Conservation (phyloP, 345 rosid species). For the Adansonia digitata region DNA sequence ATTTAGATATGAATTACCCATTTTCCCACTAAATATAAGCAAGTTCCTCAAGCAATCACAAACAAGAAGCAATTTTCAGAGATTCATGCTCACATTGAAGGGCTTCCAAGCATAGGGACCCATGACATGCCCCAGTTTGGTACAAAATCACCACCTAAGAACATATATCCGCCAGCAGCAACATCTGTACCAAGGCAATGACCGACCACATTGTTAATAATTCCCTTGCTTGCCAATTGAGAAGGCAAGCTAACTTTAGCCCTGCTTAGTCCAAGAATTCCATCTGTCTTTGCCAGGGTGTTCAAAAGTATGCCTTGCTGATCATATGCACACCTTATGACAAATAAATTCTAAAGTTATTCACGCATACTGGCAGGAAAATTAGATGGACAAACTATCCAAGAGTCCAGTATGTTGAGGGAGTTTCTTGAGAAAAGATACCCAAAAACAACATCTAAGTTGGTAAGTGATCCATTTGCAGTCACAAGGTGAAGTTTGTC, state of each 20-base stretch:
- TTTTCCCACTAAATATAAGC: background rate
- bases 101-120: slow-evolving; percentile 66
- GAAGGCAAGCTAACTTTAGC: slow-evolving; percentile 88
- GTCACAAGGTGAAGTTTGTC: slow-evolving; percentile 64
- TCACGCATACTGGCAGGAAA: background rate
- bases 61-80: slow-evolving; percentile 8
- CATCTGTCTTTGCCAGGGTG: slow-evolving; percentile 72
- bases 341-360: background rate
- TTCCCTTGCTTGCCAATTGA: slow-evolving; percentile 75
- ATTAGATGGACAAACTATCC: background rate
- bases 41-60: background rate
- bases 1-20: background rate
- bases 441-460: slow-evolving; percentile 69
- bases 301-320: slow-evolving; percentile 80
- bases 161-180: slow-evolving; percentile 68
- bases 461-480: slow-evolving; percentile 60
- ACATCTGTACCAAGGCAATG: slow-evolving; percentile 75
- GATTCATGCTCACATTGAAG: slow-evolving; percentile 50
- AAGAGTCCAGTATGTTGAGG: background rate
- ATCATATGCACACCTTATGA: slow-evolving; percentile 84
- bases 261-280: slow-evolving; percentile 84
- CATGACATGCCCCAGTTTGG: slow-evolving; percentile 73
- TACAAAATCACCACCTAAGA: slow-evolving; percentile 78
- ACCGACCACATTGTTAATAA: slow-evolving; percentile 76
- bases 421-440: slow-evolving; percentile 22